phyloP scores from a whole-genome alignment of 495 filamentous ascomycete species.

The Thermothielavioides terrestris region DNA sequence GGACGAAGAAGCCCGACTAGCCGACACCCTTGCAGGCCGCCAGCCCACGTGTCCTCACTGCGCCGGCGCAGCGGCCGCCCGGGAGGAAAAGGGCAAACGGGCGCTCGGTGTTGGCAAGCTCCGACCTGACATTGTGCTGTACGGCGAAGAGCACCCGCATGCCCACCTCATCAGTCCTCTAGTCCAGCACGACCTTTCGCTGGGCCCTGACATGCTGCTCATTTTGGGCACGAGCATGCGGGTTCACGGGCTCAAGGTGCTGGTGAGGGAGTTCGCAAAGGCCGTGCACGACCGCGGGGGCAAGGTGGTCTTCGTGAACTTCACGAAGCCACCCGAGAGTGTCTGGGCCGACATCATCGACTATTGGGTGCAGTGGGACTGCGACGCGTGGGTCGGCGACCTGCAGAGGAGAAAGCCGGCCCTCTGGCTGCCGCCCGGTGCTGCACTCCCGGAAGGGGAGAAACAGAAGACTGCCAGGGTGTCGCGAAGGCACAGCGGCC shows the following conservation, averaged over 20 bases:
- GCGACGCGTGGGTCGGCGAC: conserved; percentile 59
- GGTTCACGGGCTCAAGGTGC: conserved; percentile 58
- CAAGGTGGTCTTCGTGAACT: conserved; percentile 61
- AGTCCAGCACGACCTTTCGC: conserved; percentile 52
- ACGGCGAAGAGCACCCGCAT: conserved; percentile 62
- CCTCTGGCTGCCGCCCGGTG: conserved; percentile 45
- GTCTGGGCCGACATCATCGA: conserved; percentile 60
- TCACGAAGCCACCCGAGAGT: conserved; percentile 58
- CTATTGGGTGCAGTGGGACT: conserved; percentile 63
- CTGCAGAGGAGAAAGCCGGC: conserved; percentile 46
- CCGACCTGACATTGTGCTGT: conserved; percentile 61
- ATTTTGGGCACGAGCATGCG: conserved; percentile 60
- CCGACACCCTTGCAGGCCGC: conserved; percentile 44
- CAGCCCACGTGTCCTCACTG: conserved; percentile 58
- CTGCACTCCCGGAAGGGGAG: conserved; percentile 25
- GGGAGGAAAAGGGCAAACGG: conserved; percentile 53
- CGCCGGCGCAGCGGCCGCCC: conserved; percentile 43
- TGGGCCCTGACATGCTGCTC: conserved; percentile 54
- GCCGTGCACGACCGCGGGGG: conserved; percentile 55
- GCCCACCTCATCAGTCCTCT: conserved; percentile 53
- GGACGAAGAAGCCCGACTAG: conserved; percentile 44
- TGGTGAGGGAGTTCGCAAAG: conserved; percentile 62
- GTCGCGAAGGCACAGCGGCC: conserved; percentile 20
- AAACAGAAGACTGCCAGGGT: conserved; percentile 21
- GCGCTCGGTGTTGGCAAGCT: conserved; percentile 53